Conservation (phyloP, 257 asterid genomes). For the Leptodermis oblonga region DNA sequence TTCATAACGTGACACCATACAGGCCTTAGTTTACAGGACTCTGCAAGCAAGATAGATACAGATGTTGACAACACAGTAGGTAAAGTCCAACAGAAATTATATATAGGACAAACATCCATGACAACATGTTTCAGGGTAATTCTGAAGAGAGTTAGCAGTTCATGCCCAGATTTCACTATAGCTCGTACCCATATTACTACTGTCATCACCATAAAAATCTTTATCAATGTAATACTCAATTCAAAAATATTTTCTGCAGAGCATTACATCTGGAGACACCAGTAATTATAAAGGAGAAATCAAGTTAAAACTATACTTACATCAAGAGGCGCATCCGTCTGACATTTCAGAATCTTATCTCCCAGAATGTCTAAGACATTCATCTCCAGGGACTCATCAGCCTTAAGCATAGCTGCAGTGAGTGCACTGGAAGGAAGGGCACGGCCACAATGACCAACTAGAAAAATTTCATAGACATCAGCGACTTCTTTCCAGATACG, state of each 20-base stretch:
- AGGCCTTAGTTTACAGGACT: background rate
- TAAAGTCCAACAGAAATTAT: conserved; percentile 1
- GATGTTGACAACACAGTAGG: too few relatives aligned
- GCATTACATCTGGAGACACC: conserved; percentile 18
- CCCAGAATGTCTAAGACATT: conserved; percentile 74
- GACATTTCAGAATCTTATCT: conserved; percentile 68
- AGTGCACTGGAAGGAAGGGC: conserved; percentile 73
- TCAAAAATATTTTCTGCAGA: background rate
- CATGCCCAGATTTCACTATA: background rate
- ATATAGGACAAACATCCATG: background rate
- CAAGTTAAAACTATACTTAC: conserved; percentile 41
- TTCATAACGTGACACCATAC: too few relatives aligned
- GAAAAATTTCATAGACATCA: conserved; percentile 80
- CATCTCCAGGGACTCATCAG: conserved; percentile 81
- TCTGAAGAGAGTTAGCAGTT: background rate
- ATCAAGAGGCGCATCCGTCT: conserved; percentile 68
- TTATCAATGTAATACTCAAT: too few relatives aligned
- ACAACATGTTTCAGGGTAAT: background rate
- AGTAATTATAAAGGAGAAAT: conserved; percentile 10
- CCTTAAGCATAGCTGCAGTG: conserved; percentile 51
- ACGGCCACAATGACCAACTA: conserved; percentile 95
- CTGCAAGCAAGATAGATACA: background rate
- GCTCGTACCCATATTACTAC: too few relatives aligned
- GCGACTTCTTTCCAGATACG: conserved; percentile 95
- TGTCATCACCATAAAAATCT: background rate